phyloP scores from a whole-genome alignment of 495 filamentous ascomycete genomes.

The Penicillium atrosanguineum region DNA sequence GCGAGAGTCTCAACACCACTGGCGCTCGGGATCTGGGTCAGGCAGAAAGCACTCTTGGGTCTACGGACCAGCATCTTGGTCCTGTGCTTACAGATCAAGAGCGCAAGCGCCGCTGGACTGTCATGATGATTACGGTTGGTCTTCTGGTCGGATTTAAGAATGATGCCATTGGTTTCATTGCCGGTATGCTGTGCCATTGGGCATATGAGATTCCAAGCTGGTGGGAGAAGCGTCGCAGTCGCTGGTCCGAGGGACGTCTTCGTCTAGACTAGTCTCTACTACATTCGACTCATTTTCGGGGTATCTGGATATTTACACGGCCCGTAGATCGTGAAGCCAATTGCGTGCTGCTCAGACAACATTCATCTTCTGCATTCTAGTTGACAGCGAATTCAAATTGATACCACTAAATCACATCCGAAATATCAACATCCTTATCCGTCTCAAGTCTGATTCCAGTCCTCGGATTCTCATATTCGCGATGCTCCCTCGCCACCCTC shows the following conservation, averaged over 20 bases:
- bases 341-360: not conserved
- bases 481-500: conserved; percentile 8
- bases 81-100: conserved; percentile 56
- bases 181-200: conserved; percentile 72
- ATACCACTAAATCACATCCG: conserved; percentile 8
- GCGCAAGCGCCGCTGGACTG: conserved; percentile 68
- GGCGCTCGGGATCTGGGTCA: conserved; percentile 59
- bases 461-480: conserved; percentile 21
- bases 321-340: not conserved
- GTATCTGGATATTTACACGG: not conserved
- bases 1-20: conserved; percentile 71
- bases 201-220: conserved; percentile 38
- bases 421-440: conserved; percentile 21
- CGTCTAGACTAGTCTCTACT: conserved; percentile 13
- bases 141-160: conserved; percentile 83
- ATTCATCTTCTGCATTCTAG: not conserved
- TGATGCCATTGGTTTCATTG: conserved; percentile 81
- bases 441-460: conserved; percentile 14
- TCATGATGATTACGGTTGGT: conserved; percentile 85
- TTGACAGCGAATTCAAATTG: not conserved
- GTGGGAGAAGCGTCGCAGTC: conserved; percentile 22
- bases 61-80: conserved; percentile 35
- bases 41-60: conserved; percentile 30
- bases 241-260: conserved; percentile 36
- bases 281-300: no score